Percentiles rank a stretch among this genome's conserved stretches.
Evolutionary conservation across 2,329 filamentous ascomycete genomes (phyloP).

Genomic region (Fusarium succisae): DNA sequence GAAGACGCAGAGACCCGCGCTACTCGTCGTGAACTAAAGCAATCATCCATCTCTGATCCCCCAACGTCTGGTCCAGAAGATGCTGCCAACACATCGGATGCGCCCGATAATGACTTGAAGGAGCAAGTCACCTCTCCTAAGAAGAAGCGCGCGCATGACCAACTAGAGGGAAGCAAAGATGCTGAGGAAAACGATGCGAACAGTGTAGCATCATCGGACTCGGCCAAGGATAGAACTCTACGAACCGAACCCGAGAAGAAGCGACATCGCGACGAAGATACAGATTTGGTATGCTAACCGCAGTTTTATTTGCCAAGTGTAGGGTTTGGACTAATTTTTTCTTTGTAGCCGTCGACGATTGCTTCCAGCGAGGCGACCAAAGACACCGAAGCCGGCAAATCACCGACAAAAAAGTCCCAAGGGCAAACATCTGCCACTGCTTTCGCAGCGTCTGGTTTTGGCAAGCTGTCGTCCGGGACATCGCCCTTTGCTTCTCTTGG

Average conservation of each 20-base stretch:
- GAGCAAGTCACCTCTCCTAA: conserved; percentile 68
- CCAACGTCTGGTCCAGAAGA: conserved; percentile 37
- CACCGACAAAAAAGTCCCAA: conserved; percentile 40
- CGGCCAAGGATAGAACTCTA: conserved; percentile 58
- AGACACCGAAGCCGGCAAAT: conserved; percentile 34
- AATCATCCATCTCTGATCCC: conserved; percentile 68
- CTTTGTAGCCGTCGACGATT: conserved; percentile 27
- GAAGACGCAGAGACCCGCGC: conserved; percentile 73
- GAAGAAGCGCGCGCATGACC: conserved; percentile 71
- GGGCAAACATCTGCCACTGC: conserved; percentile 64
- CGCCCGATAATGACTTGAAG: conserved; percentile 51
- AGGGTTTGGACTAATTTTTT: conserved; percentile 17
- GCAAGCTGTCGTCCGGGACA: conserved; percentile 69
- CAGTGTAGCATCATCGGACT: conserved; percentile 54
- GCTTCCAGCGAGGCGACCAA: conserved; percentile 33
- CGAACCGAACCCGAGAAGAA: conserved; percentile 71
- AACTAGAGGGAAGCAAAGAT: conserved; percentile 62
- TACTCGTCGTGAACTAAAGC: conserved; percentile 70
- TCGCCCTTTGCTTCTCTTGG: conserved; percentile 72
- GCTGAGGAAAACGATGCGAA: conserved; percentile 54
- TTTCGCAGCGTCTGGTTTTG: conserved; percentile 75
- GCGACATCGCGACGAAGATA: conserved; percentile 64
- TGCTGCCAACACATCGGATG: conserved; percentile 47
- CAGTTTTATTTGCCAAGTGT: background rate
- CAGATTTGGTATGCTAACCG: conserved; percentile 45